Evolutionary conservation across 2,329 filamentous ascomycete species (phyloP), one percentile per base, ranked within the genome.

Genomic region (Berkeleyomyces basicola): DNA sequence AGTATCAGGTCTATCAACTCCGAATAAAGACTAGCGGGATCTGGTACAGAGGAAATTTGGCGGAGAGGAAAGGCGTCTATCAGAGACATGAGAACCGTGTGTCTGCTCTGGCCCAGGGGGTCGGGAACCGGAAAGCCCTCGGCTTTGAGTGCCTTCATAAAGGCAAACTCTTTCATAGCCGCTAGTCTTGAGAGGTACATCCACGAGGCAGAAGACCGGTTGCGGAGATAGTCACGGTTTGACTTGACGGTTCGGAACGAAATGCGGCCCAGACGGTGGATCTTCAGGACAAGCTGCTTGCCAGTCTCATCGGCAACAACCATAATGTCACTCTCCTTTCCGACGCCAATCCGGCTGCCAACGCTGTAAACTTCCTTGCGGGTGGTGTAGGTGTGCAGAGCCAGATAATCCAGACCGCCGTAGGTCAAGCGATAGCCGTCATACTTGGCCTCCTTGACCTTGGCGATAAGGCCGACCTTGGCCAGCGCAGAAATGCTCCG

Each of bases 381-480:
- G 69, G 88, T 87, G 64, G 91, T 86, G 72, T 97, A 86, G 0
- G 90, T 85, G 75, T 97, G 90, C 61, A 99, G 80, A 14, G 93
- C 90, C n/a, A 99, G 84, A 74, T 99, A 99, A 76, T 99, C 93
- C 58, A 97, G 84, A 1, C 93, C 93, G 69, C 93, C 93, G 72
- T 99, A 99, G 5, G 92, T 96, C 62, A 99, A 81, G 61, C 95
- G 85, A 76, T 99, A 99, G 66, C 93, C 93, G 70, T 99, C 93
- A 75, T 99, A 99, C 73, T 90, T 92, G 66, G 92, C 89, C 73
- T 97, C 96, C 74, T 96, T 95, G 68, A 96, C 84, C 68, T 88
- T 88, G 53, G 88, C 90, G 69, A 99, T 96, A 69, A 99, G 80
- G 65, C 89, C 89, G 58, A 86, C 85, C 74, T 99, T 99, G 66